phyloP scores from a whole-genome alignment of 345 rosid genomes.

The Microthlaspi erraticum region DNA sequence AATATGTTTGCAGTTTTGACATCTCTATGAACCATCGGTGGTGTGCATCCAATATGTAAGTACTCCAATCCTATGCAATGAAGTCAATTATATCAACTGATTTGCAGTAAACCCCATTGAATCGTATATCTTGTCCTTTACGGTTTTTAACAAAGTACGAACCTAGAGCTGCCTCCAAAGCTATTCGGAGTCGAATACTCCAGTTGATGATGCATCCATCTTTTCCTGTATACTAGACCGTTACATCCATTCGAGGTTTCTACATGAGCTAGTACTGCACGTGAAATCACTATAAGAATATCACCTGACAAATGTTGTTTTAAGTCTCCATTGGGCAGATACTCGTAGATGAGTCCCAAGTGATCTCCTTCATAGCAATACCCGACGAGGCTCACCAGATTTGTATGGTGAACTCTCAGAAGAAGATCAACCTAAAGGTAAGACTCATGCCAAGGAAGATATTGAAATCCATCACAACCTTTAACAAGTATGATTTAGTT shows the following conservation, averaged over 20 bases:
- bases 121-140: neutral
- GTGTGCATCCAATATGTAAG: too few relatives aligned
- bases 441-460: neutral
- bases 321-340: conserved; percentile 52
- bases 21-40: too few relatives aligned
- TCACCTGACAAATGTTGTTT: conserved; percentile 47
- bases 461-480: neutral
- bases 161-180: conserved; percentile 58
- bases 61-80: too few relatives aligned
- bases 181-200: conserved; percentile 50
- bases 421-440: conserved; percentile 49
- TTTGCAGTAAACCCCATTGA: neutral
- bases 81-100: neutral
- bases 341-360: conserved; percentile 54
- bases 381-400: conserved; percentile 52
- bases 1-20: too few relatives aligned
- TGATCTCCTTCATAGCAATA: conserved; percentile 50
- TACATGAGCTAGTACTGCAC: too few relatives aligned
- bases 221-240: too few relatives aligned
- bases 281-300: too few relatives aligned
- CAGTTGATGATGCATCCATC: conserved; percentile 38
- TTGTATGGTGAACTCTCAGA: conserved; percentile 53
- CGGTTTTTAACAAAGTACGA: neutral
- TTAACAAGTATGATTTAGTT: neutral
- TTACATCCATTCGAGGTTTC: too few relatives aligned